Evolutionary conservation across 2,329 filamentous ascomycete species (phyloP), one percentile per base, ranked within the genome.

Genomic region (Akanthomyces dipterigenus): DNA sequence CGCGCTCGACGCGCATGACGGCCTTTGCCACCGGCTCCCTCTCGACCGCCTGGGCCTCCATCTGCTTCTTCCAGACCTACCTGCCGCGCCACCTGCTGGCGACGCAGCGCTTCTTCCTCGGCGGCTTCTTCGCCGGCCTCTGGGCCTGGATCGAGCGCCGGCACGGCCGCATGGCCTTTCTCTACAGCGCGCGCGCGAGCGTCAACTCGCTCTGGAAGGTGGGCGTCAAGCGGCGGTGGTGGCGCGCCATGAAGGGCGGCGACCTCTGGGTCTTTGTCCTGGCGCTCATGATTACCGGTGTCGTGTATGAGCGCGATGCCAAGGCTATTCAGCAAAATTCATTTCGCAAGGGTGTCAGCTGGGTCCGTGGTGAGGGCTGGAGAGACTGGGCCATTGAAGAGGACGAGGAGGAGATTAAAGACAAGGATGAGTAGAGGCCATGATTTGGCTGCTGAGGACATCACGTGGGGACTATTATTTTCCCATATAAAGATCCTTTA

Each of bases 121-220:
- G 91, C 57, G 93, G 95, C 8, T 90, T 93, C 72, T 70, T 96
- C 1, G 91, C 89, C 1, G 95, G 95, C 0, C 74, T 95, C 28
- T 97, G 93, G 87, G 90, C 90, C 0, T 90, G 90, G 72, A 76
- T 96, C 2, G 88, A 92, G 70, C 80, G 87, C 49, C 78, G 79
- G 55, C 77, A 82, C 63, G 84, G 88, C 46, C 78, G 89, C 18
- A 80, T 82, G 1, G 83, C 90, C 60, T 96, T 96, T 73, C 68
- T 97, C 63, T 95, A 95, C 73, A 87, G 85, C 65, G 85, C 89
- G 34, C 82, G 93, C 2, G 77, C 88, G n/a, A 91, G 88, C 63
- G 79, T 96, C 34, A 90, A 96, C 71, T 90, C 86, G 42, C 74
- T 92, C 50, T 98, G 92, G 91, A 96, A 96, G 78, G 91, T 96